Evolutionary conservation across 2,329 filamentous ascomycete species (phyloP).

Genomic region (Hymenoscyphus repandus): DNA sequence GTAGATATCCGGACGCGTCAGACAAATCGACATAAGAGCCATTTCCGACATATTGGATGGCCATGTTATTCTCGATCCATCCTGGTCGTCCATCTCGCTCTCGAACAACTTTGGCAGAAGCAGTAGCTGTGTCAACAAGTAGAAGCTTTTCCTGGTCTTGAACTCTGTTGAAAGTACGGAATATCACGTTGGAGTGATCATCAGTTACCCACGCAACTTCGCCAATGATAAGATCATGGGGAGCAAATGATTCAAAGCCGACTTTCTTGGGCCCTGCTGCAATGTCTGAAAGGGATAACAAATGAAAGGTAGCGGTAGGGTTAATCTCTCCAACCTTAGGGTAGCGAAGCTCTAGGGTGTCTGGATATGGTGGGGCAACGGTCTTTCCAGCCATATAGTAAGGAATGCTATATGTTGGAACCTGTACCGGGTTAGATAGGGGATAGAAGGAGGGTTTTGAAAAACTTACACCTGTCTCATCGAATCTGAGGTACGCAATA

Average conservation of each 20-base stretch:
- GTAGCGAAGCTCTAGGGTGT: slow-evolving; percentile 58
- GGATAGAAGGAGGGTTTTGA: background rate
- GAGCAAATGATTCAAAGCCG: slow-evolving; percentile 50
- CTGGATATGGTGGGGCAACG: slow-evolving; percentile 55
- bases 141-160: slow-evolving; percentile 61
- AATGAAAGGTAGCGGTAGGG: slow-evolving; percentile 55
- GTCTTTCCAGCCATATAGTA: slow-evolving; percentile 59
- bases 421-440: background rate
- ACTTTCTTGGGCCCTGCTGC: slow-evolving; percentile 41
- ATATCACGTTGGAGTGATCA: slow-evolving; percentile 52
- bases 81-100: slow-evolving; percentile 42
- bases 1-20: slow-evolving; percentile 59
- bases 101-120: slow-evolving; percentile 43
- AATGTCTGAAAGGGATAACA: slow-evolving; percentile 45
- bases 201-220: slow-evolving; percentile 65
- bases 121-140: slow-evolving; percentile 47
- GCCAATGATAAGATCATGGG: slow-evolving; percentile 59
- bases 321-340: slow-evolving; percentile 66
- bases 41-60: slow-evolving; percentile 49
- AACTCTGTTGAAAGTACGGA: slow-evolving; percentile 63
- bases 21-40: slow-evolving; percentile 57
- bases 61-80: slow-evolving; percentile 49
- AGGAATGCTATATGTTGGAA: slow-evolving; percentile 56
- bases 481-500: slow-evolving; percentile 51
- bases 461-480: slow-evolving; percentile 55